Evolutionary conservation across 768 basidiomycete species (phyloP).

Genomic region (Serendipita sp.): DNA sequence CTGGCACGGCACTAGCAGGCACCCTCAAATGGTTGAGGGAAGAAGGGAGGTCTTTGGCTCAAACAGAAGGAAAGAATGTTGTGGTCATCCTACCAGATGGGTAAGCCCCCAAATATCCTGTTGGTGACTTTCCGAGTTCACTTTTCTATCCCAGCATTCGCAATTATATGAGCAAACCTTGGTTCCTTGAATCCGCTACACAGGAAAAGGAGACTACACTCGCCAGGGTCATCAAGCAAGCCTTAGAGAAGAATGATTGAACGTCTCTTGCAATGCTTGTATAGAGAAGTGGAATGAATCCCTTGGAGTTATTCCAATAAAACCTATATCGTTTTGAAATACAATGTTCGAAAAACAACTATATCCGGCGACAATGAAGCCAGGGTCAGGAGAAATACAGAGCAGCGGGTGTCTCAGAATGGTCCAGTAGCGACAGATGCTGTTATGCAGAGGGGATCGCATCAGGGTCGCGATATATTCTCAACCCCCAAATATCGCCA

Average conservation of each 20-base stretch:
- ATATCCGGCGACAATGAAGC: neutral
- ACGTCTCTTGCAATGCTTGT: too few species aligned
- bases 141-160: slow-evolving; percentile 39
- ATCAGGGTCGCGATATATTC: slow-evolving; percentile 14
- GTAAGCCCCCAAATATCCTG: slow-evolving; percentile 27
- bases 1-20: slow-evolving; percentile 70
- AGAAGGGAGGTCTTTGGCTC: slow-evolving; percentile 42
- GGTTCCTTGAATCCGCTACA: slow-evolving; percentile 46
- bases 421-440: neutral
- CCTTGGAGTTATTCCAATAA: too few species aligned
- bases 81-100: slow-evolving; percentile 83
- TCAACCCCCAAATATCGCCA: slow-evolving; percentile 14
- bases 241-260: neutral
- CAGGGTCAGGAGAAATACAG: neutral
- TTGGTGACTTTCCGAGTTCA: neutral
- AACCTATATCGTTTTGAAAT: too few species aligned
- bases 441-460: slow-evolving; percentile 12
- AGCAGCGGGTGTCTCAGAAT: neutral
- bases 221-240: neutral
- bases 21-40: slow-evolving; percentile 62
- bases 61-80: slow-evolving; percentile 64
- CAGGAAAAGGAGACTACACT: slow-evolving; percentile 16
- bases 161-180: slow-evolving; percentile 88
- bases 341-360: neutral
- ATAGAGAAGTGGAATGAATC: too few species aligned